Evolutionary conservation across 148 eudicot species (phyloP), one percentile per base, ranked within the genome.

Genomic region (Camellia japonica): DNA sequence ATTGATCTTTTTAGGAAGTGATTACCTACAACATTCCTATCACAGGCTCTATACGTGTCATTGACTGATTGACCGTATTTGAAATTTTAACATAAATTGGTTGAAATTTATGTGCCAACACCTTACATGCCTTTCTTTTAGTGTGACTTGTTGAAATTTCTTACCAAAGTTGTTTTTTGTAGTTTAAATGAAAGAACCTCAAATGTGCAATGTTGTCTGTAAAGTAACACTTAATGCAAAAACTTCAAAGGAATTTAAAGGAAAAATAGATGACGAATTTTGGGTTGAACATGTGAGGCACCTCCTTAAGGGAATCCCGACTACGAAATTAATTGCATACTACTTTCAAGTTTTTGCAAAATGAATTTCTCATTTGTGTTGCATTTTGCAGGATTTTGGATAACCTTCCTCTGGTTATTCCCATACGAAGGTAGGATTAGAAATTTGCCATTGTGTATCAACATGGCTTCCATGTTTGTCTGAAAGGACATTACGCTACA

Each of bases 101-200:
- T n/a, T n/a, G n/a, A n/a, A n/a, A n/a, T n/a, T n/a, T n/a, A n/a
- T n/a, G n/a, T n/a, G n/a, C n/a, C n/a, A n/a, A n/a, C n/a, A n/a
- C 19, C 7, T 73, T 13, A 7, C 51, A 1, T 13, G 30, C 58
- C 11, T 14, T n/a, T n/a, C n/a, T n/a, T 59, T 58, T 44, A 43
- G 12, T 41, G 4, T 6, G 63, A 4, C 4, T 73, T 52, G 0
- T 65, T 19, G 54, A 73, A 18, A 23, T 18, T 79, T 59, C 55
- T 74, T 61, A 76, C 46, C 55, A 13, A 49, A 80, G 18, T 66
- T 46, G 23, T 52, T 81, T 76, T 30, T 13, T 80, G 77, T 80
- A 86, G 88, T 86, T 86, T 59, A 73, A 86, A 86, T 86, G 88
- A 59, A 83, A 58, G 82, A 77, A 58, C 86, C 88, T 20, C 82